phyloP scores from a whole-genome alignment of 306 rosid genomes.

The Malus sieversii region DNA sequence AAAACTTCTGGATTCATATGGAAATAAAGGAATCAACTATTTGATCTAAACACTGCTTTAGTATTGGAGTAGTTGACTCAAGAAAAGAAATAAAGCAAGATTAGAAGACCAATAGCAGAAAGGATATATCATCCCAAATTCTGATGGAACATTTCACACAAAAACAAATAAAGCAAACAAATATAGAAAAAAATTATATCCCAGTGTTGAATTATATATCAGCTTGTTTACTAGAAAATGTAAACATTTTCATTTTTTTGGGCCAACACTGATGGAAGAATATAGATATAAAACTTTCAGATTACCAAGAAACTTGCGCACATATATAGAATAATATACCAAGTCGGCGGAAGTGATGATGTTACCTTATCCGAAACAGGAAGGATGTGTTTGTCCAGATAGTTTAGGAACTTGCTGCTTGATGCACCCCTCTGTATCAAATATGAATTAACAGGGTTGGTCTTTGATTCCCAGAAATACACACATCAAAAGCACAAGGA shows the following conservation, averaged over 20 bases:
- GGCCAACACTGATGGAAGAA: neutral
- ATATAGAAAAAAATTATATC: neutral
- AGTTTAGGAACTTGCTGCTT: conserved; percentile 81
- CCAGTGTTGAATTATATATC: neutral
- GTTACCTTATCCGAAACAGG: conserved; percentile 93
- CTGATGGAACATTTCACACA: neutral
- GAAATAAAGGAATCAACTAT: neutral
- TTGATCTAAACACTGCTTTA: neutral
- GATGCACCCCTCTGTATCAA: conserved; percentile 80
- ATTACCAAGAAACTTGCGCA: neutral
- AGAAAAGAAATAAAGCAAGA: conserved; percentile 1
- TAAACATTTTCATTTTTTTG: neutral
- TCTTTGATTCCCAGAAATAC: conserved; percentile 1
- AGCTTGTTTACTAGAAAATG: neutral
- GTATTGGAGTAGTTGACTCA: neutral
- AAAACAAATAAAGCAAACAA: neutral
- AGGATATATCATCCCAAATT: neutral
- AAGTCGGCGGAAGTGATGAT: neutral
- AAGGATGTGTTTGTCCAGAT: conserved; percentile 64
- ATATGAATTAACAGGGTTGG: neutral
- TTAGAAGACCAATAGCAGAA: neutral
- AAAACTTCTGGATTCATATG: neutral
- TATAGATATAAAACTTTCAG: neutral
- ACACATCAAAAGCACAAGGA: neutral
- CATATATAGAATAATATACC: neutral